phyloP scores from a whole-genome alignment of 768 basidiomycete genomes.

The Mycena venus region DNA sequence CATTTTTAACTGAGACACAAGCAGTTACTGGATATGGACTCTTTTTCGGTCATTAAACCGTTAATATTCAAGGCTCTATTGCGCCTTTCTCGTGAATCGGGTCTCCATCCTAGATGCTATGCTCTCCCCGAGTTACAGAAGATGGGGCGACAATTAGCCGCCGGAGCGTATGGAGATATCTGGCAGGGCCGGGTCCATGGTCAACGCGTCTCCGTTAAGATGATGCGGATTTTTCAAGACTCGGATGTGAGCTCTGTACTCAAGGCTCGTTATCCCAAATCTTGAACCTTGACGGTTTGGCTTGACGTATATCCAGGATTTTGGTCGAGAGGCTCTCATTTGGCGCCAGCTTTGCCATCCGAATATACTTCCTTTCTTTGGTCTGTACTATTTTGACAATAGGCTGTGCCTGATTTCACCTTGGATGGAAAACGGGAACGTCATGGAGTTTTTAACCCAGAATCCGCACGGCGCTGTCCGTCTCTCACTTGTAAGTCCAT shows the following conservation, averaged over 20 bases:
- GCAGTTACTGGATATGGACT: conserved; percentile 21
- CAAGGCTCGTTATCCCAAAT: no score
- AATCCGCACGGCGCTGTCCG: not conserved
- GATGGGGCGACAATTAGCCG: conserved; percentile 26
- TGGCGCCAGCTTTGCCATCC: not conserved
- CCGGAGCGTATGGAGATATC: conserved; percentile 33
- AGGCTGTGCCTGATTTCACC: not conserved
- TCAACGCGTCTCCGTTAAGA: conserved; percentile 32
- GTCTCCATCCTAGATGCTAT: conserved; percentile 25
- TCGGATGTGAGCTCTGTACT: conserved; percentile 1
- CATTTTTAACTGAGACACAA: not conserved
- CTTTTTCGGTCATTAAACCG: conserved; percentile 2
- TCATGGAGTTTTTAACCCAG: not conserved
- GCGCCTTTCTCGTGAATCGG: conserved; percentile 22
- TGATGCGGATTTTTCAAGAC: conserved; percentile 23
- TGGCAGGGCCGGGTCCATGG: conserved; percentile 30
- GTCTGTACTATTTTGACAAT: not conserved
- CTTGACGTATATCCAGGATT: no score
- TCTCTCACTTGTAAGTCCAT: not conserved
- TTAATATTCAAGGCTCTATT: conserved; percentile 23
- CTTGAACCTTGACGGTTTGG: no score
- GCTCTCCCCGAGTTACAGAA: conserved; percentile 24
- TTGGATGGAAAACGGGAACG: not conserved
- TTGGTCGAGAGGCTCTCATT: not conserved
- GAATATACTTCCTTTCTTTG: not conserved